A percentile compares a stretch with the other conserved stretches of the same genome.
Evolutionary conservation across 2,329 filamentous ascomycete species (phyloP).

Genomic region (Dactylellina sp.): DNA sequence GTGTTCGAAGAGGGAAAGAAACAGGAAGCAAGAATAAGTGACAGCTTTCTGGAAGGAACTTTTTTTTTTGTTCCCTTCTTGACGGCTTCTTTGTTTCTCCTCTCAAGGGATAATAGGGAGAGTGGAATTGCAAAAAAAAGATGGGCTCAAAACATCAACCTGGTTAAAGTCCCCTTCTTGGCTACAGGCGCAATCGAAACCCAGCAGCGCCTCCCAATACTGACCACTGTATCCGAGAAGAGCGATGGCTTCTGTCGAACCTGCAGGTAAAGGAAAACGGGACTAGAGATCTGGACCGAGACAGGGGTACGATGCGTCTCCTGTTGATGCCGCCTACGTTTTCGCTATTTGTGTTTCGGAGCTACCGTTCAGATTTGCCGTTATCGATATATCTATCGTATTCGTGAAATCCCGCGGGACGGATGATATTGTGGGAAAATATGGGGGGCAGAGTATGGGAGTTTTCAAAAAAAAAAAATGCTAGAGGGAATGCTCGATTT

Average conservation of each 20-base stretch:
- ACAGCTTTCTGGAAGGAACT: conserved; percentile 9
- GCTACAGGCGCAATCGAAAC: conserved; percentile 23
- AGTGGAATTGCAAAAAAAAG: conserved; percentile 31
- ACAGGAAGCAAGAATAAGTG: conserved; percentile 12
- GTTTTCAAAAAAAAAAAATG: too few species aligned
- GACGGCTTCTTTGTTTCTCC: conserved; percentile 13
- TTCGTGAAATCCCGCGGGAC: background rate
- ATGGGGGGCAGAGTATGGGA: too few species aligned
- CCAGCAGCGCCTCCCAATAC: conserved; percentile 46
- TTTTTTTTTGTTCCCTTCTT: too few species aligned
- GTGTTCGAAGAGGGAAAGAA: background rate
- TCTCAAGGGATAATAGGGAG: conserved; percentile 51
- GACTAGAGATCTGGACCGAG: conserved; percentile 18
- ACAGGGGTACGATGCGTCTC: conserved; percentile 30
- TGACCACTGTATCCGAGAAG: conserved; percentile 42
- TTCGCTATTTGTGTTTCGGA: conserved; percentile 37
- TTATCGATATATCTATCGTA: background rate
- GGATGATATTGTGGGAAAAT: background rate
- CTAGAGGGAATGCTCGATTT: conserved; percentile 13
- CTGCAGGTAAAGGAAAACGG: conserved; percentile 2
- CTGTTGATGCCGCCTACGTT: conserved; percentile 15
- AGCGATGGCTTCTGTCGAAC: conserved; percentile 17
- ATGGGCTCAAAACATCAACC: conserved; percentile 29
- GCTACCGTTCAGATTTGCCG: conserved; percentile 25
- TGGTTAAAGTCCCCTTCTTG: conserved; percentile 53